Percentiles rank a stretch among this genome's conserved stretches.
phyloP scores from a whole-genome alignment of 371 early-diverging fungal genomes.

The Mortierella sp. region DNA sequence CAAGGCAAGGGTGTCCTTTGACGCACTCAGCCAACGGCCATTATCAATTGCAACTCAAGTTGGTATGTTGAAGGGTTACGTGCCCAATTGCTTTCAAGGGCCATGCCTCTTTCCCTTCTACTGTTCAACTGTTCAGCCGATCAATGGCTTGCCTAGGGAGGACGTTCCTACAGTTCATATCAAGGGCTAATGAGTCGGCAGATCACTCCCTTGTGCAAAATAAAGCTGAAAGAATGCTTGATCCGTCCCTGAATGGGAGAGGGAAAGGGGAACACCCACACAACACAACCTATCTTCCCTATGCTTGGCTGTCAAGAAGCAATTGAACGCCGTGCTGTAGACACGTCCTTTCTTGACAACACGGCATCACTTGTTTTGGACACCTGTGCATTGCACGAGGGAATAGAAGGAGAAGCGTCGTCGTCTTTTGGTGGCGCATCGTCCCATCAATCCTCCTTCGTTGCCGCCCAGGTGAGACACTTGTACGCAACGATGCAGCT shows the following conservation, averaged over 20 bases:
- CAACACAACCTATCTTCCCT: background rate
- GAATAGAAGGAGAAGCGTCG: background rate
- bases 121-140: no score
- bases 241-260: background rate
- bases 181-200: background rate
- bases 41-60: no score
- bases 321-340: background rate
- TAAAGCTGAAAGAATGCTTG: background rate
- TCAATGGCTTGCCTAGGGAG: background rate
- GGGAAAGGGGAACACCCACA: background rate
- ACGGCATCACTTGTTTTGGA: constrained; percentile 8
- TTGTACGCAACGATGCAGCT: background rate
- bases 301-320: background rate
- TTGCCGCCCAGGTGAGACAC: background rate
- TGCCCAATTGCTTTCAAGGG: no score
- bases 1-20: no score
- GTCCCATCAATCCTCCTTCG: background rate
- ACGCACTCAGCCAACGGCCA: no score
- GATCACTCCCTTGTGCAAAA: background rate
- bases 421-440: background rate
- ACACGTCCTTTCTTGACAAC: background rate
- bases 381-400: background rate
- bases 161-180: background rate
- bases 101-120: no score
- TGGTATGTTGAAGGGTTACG: no score